Conservation (phyloP, 352 stramenopile species). For the Globisporangium cederbergense region DNA sequence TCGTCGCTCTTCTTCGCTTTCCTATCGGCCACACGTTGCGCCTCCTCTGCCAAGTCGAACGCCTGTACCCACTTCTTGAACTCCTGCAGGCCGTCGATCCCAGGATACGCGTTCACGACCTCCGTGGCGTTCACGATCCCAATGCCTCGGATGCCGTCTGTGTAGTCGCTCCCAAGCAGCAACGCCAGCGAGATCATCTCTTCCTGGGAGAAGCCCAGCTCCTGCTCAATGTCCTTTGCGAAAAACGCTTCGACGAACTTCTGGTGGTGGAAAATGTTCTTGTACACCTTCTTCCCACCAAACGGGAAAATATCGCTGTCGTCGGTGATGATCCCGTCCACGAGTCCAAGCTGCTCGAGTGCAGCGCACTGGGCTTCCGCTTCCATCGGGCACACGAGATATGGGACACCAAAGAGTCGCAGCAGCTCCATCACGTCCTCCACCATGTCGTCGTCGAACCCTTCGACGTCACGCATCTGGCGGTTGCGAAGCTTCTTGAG, state of each 20-base stretch:
- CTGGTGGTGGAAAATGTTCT: conserved; percentile 99
- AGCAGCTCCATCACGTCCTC: conserved; percentile 96
- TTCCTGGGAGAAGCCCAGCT: conserved; percentile 91
- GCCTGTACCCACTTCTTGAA: conserved; percentile 70
- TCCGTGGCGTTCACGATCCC: conserved; percentile 84
- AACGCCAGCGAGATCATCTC: conserved; percentile 91
- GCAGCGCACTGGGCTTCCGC: conserved; percentile 98
- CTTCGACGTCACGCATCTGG: conserved; percentile 89
- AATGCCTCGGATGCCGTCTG: conserved; percentile 73
- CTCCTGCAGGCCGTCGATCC: conserved; percentile 85
- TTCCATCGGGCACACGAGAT: conserved; percentile 98
- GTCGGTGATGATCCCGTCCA: conserved; percentile 98
- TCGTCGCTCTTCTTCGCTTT: conserved; percentile 51
- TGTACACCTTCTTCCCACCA: conserved; percentile 94
- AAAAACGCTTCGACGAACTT: conserved; percentile 99
- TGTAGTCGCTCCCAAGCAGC: conserved; percentile 97
- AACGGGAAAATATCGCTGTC: conserved; percentile 96
- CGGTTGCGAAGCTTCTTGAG: conserved; percentile 77
- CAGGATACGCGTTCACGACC: conserved; percentile 76
- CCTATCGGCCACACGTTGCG: conserved; percentile 34
- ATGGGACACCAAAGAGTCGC: conserved; percentile 97
- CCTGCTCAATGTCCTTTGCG: conserved; percentile 88
- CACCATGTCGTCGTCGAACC: conserved; percentile 97
- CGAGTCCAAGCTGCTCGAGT: conserved; percentile 94
- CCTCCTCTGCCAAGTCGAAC: conserved; percentile 62